Percentiles rank a stretch among this genome's conserved stretches.
Conservation (phyloP, 2,329 filamentous ascomycete genomes). For the Colletotrichum sp. region DNA sequence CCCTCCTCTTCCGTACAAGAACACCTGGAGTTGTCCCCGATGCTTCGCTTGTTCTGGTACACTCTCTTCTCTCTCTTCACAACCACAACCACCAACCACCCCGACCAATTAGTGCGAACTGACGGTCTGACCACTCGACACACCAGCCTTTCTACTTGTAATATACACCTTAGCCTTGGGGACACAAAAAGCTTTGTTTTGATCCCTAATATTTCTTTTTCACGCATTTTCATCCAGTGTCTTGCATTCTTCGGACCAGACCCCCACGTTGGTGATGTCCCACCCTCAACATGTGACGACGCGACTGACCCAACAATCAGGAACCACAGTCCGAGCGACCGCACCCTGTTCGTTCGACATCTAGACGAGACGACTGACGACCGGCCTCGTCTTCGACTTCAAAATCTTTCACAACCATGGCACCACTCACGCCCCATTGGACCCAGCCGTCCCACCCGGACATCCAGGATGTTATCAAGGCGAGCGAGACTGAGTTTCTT, state of each 20-base stretch:
- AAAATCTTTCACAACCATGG: constrained; percentile 41
- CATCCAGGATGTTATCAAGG: constrained; percentile 59
- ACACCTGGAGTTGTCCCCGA: neutral
- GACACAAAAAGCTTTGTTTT: neutral
- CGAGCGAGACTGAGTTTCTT: constrained; percentile 58
- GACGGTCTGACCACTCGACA: neutral
- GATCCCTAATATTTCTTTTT: neutral
- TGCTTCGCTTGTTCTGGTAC: neutral
- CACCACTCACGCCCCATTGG: constrained; percentile 65
- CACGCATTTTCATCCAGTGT: neutral
- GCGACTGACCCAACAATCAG: neutral
- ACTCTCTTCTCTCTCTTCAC: neutral
- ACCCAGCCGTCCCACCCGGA: constrained; percentile 63
- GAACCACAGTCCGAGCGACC: neutral
- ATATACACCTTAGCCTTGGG: neutral
- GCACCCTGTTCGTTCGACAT: neutral
- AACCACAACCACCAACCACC: neutral
- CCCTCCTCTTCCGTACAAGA: constrained; percentile 15
- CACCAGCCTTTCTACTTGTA: neutral
- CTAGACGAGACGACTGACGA: constrained; percentile 4
- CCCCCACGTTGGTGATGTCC: neutral
- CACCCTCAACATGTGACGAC: constrained; percentile 2
- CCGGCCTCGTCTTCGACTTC: neutral
- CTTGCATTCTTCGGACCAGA: neutral
- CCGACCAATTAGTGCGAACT: neutral